phyloP scores from a whole-genome alignment of 2,329 filamentous ascomycete species.

The Westerdykella aurantiaca region DNA sequence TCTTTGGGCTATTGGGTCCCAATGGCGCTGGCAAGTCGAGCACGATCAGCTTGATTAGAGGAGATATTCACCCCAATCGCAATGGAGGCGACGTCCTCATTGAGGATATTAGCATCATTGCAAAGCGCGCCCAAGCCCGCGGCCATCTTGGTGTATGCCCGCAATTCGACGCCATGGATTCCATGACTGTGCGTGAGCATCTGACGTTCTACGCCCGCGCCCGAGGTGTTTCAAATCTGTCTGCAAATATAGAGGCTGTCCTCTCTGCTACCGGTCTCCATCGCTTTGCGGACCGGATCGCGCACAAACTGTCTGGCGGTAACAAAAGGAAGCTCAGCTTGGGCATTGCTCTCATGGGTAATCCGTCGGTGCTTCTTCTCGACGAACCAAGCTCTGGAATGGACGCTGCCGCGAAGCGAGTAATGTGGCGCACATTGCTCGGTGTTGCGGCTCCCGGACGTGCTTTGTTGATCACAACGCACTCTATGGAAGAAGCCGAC shows the following conservation, averaged over 20 bases:
- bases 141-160: slow-evolving; percentile 84
- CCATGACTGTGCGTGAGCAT: slow-evolving; percentile 85
- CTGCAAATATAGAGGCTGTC: slow-evolving; percentile 71
- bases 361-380: slow-evolving; percentile 77
- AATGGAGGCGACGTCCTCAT: slow-evolving; percentile 73
- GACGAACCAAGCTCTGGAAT: slow-evolving; percentile 87
- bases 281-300: slow-evolving; percentile 68
- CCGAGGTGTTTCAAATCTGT: slow-evolving; percentile 68
- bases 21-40: slow-evolving; percentile 91
- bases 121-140: slow-evolving; percentile 65
- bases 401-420: slow-evolving; percentile 82
- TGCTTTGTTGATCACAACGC: slow-evolving; percentile 83
- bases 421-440: slow-evolving; percentile 86
- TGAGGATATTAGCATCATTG: slow-evolving; percentile 69
- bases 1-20: slow-evolving; percentile 83
- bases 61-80: slow-evolving; percentile 70
- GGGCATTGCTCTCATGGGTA: slow-evolving; percentile 87
- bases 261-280: slow-evolving; percentile 74
- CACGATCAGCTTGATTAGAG: slow-evolving; percentile 80
- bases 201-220: slow-evolving; percentile 81
- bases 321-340: slow-evolving; percentile 91
- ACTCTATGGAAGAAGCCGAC: slow-evolving; percentile 93
- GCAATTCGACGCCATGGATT: slow-evolving; percentile 69
- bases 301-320: slow-evolving; percentile 73
- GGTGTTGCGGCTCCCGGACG: slow-evolving; percentile 64